Evolutionary conservation across 257 asterid species (phyloP).

Genomic region (Lavandula angustifolia): DNA sequence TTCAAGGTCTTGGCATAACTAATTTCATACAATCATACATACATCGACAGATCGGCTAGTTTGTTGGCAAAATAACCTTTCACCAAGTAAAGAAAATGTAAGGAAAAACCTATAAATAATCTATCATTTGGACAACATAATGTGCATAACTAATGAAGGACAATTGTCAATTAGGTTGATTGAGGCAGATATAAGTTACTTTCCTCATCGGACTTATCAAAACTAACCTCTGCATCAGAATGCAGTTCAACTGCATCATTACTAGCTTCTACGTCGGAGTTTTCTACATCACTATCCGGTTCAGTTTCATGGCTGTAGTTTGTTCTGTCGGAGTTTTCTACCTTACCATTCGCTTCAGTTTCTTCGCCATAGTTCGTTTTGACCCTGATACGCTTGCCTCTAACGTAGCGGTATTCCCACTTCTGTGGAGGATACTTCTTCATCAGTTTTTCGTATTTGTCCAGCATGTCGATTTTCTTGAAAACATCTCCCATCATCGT

Average conservation of each 20-base stretch:
- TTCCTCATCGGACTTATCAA: conserved; percentile 28
- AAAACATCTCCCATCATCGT: conserved; percentile 73
- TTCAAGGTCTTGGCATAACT: no score
- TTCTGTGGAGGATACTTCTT: conserved; percentile 79
- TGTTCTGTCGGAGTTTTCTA: conserved; percentile 34
- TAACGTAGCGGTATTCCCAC: conserved; percentile 74
- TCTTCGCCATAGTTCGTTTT: conserved; percentile 40
- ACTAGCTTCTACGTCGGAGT: conserved; percentile 33
- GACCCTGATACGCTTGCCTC: conserved; percentile 75
- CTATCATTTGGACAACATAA: no score
- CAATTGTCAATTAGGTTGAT: conserved; percentile 20
- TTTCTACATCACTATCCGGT: conserved; percentile 25
- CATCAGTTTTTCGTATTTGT: conserved; percentile 60
- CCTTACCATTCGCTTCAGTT: conserved; percentile 18
- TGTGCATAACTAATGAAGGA: background rate
- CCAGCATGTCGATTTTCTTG: conserved; percentile 68
- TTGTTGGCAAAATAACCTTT: no score
- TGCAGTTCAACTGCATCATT: conserved; percentile 29
- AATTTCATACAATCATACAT: no score
- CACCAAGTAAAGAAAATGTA: no score
- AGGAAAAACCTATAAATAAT: background rate
- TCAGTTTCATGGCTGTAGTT: conserved; percentile 36
- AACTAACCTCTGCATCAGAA: conserved; percentile 35
- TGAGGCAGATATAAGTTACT: conserved; percentile 28
- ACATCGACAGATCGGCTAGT: no score